Evolutionary conservation across 148 eudicot species (phyloP).

Genomic region (Hydrangea macrophylla): DNA sequence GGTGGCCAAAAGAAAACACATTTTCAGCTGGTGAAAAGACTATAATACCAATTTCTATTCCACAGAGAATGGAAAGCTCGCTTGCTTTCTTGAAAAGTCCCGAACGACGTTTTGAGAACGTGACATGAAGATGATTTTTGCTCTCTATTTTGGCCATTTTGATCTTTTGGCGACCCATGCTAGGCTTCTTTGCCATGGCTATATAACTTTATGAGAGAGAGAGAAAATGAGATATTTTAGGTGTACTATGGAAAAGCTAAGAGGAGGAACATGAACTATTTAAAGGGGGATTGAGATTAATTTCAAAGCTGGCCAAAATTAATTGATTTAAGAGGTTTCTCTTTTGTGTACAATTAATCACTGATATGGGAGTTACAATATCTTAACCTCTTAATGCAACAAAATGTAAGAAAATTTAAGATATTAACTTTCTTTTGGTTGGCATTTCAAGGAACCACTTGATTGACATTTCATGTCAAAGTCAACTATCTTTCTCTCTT

Average conservation of each 20-base stretch:
- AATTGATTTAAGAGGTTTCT: conserved; percentile 9
- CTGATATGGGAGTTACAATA: conserved; percentile 42
- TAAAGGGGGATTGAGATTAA: conserved; percentile 18
- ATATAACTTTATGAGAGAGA: not conserved
- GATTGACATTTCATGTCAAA: conserved; percentile 10
- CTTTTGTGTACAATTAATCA: conserved; percentile 20
- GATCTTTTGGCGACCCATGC: conserved; percentile 59
- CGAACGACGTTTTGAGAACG: conserved; percentile 59
- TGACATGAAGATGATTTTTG: conserved; percentile 52
- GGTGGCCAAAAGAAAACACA: conserved; percentile 49
- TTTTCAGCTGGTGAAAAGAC: conserved; percentile 54
- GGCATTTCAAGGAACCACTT: conserved; percentile 2
- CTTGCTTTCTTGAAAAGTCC: conserved; percentile 62
- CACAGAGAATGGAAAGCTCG: conserved; percentile 55
- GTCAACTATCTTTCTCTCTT: conserved; percentile 2
- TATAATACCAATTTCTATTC: conserved; percentile 38
- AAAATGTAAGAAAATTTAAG: too few relatives aligned
- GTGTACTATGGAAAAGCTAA: not conserved
- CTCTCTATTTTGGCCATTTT: conserved; percentile 54
- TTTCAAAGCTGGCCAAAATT: conserved; percentile 8
- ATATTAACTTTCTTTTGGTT: conserved; percentile 25
- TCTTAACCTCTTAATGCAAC: conserved; percentile 31
- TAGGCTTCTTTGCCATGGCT: conserved; percentile 50
- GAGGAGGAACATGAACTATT: conserved; percentile 9
- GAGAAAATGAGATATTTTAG: not conserved